Evolutionary conservation across 208 protist species (phyloP).

Genomic region (Zelonia costaricensis): DNA sequence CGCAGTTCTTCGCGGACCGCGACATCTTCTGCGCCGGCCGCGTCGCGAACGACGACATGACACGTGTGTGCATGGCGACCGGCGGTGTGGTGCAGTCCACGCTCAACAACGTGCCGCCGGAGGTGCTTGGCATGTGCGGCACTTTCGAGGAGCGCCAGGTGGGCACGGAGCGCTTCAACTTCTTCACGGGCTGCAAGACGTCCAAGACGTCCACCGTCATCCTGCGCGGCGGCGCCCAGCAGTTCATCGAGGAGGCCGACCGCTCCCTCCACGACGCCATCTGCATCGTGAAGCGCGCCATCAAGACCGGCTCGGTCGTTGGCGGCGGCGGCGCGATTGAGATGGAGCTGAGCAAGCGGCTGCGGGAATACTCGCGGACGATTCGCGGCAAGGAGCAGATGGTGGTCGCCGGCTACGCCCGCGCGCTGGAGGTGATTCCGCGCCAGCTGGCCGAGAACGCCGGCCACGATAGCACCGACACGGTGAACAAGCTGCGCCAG

Average conservation of each 20-base stretch:
- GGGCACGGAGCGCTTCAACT: slow-evolving; percentile 98
- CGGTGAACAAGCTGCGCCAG: slow-evolving; percentile 99
- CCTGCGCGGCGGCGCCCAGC: slow-evolving; percentile 97
- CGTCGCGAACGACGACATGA: slow-evolving; percentile 97
- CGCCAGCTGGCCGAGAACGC: slow-evolving; percentile 99
- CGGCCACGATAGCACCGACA: slow-evolving; percentile 99
- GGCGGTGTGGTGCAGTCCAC: slow-evolving; percentile 98
- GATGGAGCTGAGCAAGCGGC: slow-evolving; percentile 99
- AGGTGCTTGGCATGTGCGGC: slow-evolving; percentile 96
- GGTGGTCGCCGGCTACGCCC: slow-evolving; percentile 98
- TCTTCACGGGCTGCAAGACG: slow-evolving; percentile 98
- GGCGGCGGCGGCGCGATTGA: slow-evolving; percentile 99
- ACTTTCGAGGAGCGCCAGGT: slow-evolving; percentile 99
- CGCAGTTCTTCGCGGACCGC: slow-evolving; percentile 99
- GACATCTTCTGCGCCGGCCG: slow-evolving; percentile 99
- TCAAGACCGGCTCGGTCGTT: slow-evolving; percentile 97
- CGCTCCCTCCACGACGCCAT: slow-evolving; percentile 99
- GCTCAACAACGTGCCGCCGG: slow-evolving; percentile 93
- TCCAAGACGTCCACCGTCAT: slow-evolving; percentile 94
- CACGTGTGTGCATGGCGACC: slow-evolving; percentile 96
- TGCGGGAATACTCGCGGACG: slow-evolving; percentile 96
- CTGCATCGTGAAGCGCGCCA: slow-evolving; percentile 98
- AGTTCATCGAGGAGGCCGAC: slow-evolving; percentile 99
- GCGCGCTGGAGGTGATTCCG: slow-evolving; percentile 99
- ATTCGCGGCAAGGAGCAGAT: slow-evolving; percentile 99